Evolutionary conservation across 164 flowering plant species (phyloP).

Genomic region (Berberis thunbergii): DNA sequence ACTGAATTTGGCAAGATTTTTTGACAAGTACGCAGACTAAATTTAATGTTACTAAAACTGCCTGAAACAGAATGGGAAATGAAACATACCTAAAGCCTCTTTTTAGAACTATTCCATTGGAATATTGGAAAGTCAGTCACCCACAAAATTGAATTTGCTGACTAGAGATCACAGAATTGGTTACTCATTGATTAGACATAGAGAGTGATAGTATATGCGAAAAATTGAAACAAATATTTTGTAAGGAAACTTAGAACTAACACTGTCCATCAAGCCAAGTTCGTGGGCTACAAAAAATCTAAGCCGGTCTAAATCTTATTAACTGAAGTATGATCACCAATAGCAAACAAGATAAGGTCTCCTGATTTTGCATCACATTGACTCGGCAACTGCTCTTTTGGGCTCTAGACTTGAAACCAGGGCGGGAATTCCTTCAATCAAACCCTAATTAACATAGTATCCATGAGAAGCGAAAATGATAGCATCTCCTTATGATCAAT

Average conservation of each 20-base stretch:
- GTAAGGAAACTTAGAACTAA: conserved; percentile 25
- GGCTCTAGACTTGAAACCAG: conserved; percentile 59
- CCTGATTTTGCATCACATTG: conserved; percentile 59
- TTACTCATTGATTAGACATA: not conserved
- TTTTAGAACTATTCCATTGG: conserved; percentile 82
- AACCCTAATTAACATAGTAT: conserved; percentile 26
- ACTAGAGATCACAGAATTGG: conserved; percentile 24
- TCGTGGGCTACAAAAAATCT: conserved; percentile 59
- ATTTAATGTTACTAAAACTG: not conserved
- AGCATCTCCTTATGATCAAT: not conserved
- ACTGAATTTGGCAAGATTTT: not conserved
- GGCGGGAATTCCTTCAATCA: conserved; percentile 75
- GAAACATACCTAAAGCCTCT: conserved; percentile 73
- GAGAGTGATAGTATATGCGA: not conserved
- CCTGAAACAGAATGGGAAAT: not conserved
- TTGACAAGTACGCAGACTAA: not conserved
- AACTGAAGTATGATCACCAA: conserved; percentile 57
- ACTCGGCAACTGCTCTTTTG: conserved; percentile 34
- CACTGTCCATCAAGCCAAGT: conserved; percentile 65
- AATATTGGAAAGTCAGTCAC: conserved; percentile 98
- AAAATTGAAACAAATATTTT: not conserved
- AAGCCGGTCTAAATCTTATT: conserved; percentile 79
- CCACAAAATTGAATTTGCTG: conserved; percentile 83
- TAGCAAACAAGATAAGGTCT: conserved; percentile 87
- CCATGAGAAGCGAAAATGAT: conserved; percentile 6